Base-by-base conservation (phyloP, 345 rosid genomes). In the Populus deltoides region DNA sequence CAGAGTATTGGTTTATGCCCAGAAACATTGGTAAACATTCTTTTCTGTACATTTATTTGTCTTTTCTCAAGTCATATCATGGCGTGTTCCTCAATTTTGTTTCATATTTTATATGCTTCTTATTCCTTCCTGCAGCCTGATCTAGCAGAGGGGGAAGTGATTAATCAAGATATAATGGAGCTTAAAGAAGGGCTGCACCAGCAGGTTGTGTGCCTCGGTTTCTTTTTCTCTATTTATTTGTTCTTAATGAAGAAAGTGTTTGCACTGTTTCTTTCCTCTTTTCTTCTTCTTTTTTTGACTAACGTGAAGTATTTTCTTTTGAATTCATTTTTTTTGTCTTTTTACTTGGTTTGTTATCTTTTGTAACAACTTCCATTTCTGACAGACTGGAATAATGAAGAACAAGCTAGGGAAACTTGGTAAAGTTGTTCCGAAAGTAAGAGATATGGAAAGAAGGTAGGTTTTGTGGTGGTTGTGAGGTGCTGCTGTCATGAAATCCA, bases 1-100 rank as follows among this genome's bases (percentile, higher is more conserved):
- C 92, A 91, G 74, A 90, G 94, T 87, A 90, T 97, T 75, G 97
- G 98, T 82, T 77, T 97, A 65, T 90, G 83, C 80, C 92, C 97
- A 2, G 99, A 96, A 75, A 81, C 84, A 77, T 83, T 91, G 97
- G 99, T 97, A 86, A 63, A 90, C 74, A 74, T 76, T 41, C 33
- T 70, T 66, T 71, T 25, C 24, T 70, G 63, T 12, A 16, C 66
- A 27, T 72, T 43, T 17, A 35, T 77, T 1, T 45, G 33, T 29
- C 12, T 4, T 31, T 77, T 43, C 33, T 45, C 43, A 18, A 39
- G 16, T 8, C 18, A 22, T 59, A 59, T 24, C 65, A 59, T 59
- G 13, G 11, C 4, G 25, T 59, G 65, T 59, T n/a, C 65, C 29
- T n/a, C 6, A 59, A n/a, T 33, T 61, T 67, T 76, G 41, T n/a